Conservation (phyloP, 257 asterid genomes). For the Lycium barbarum region DNA sequence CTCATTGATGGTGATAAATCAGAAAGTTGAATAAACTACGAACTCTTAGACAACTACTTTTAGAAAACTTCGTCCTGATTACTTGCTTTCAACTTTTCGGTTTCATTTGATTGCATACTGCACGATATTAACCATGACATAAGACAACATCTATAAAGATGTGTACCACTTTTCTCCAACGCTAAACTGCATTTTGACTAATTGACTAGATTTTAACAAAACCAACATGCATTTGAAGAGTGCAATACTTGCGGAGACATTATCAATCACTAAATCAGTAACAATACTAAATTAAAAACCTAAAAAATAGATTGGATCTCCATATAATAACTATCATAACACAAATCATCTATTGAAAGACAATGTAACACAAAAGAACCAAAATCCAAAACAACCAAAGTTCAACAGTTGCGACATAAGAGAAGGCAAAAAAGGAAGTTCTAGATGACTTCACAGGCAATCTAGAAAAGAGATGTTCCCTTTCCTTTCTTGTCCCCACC, state of each 20-base stretch:
- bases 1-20: background rate
- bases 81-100: background rate
- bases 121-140: background rate
- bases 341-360: background rate
- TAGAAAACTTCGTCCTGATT: background rate
- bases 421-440: slow-evolving; percentile 20
- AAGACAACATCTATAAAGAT: background rate
- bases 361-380: background rate
- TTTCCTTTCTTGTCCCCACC: slow-evolving; percentile 34
- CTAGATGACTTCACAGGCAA: background rate
- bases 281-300: background rate
- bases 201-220: background rate
- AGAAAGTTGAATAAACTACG: background rate
- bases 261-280: background rate
- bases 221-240: background rate
- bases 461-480: slow-evolving; percentile 29
- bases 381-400: background rate
- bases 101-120: background rate
- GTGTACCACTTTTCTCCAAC: background rate
- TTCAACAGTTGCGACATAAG: background rate
- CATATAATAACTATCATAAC: background rate
- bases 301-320: background rate
- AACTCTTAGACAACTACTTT: too few species aligned
- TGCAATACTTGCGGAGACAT: background rate
- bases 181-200: too few species aligned